A percentile compares a stretch with the other conserved stretches of the same genome.
Evolutionary conservation across 441 rosid species (phyloP).

Genomic region (Bruguiera hainesii): DNA sequence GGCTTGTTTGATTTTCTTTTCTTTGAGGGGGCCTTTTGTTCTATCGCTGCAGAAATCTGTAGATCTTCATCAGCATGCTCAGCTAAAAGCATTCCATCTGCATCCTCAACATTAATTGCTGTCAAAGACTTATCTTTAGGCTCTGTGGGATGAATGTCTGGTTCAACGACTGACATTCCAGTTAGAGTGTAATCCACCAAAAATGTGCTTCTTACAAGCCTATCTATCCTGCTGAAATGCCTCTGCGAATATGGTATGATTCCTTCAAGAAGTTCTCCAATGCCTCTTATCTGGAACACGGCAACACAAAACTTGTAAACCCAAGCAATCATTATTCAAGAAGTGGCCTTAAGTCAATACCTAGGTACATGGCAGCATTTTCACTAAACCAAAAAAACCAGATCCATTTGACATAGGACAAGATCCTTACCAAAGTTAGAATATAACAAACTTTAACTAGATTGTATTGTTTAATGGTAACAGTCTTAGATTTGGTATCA

Average conservation of each 20-base stretch:
- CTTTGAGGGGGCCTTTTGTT: constrained; percentile 38
- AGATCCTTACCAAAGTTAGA: too few relatives aligned
- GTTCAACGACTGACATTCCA: constrained; percentile 84
- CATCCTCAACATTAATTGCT: constrained; percentile 13
- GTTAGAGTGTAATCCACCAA: constrained; percentile 78
- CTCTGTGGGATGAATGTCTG: constrained; percentile 32
- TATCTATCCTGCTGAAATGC: constrained; percentile 85
- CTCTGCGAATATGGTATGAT: constrained; percentile 89
- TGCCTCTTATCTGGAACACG: constrained; percentile 59
- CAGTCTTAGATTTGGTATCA: too few relatives aligned
- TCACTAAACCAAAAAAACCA: too few relatives aligned
- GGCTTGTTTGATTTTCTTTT: constrained; percentile 61
- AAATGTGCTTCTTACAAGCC: constrained; percentile 82
- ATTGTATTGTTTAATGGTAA: too few relatives aligned
- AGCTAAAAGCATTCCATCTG: background rate
- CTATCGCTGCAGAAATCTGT: constrained; percentile 15
- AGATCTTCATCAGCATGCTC: constrained; percentile 22
- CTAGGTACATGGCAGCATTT: too few relatives aligned
- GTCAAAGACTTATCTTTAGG: constrained; percentile 13
- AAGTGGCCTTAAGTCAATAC: too few relatives aligned
- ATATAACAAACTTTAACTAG: too few relatives aligned
- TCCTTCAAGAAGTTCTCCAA: constrained; percentile 85
- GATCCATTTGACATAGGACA: too few relatives aligned
- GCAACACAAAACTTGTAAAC: background rate
- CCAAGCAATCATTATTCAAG: background rate